These are phyloP conservation scores for Mucor saturninus DNA, from an alignment of 371 early-diverging fungal species.

Conservation along the genomic window DNA sequence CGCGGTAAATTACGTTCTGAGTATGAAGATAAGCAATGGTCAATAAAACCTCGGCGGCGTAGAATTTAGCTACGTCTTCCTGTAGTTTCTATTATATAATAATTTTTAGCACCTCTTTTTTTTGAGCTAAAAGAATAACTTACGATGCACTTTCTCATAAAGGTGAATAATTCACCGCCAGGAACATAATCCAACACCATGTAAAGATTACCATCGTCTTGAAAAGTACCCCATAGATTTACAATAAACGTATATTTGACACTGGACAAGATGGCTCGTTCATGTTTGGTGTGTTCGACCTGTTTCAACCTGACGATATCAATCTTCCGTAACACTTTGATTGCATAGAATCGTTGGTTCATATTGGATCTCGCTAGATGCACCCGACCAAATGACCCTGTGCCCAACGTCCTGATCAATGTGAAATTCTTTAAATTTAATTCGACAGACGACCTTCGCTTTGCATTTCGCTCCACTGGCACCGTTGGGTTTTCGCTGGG, in stretches of 20 bases:
- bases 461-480: conserved; percentile 10
- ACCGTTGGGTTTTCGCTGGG: background rate
- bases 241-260: conserved; percentile 82
- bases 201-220: conserved; percentile 79
- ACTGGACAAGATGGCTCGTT: conserved; percentile 77
- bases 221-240: conserved; percentile 82
- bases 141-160: conserved; percentile 56
- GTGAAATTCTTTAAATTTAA: conserved; percentile 27
- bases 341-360: conserved; percentile 84
- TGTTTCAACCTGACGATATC: conserved; percentile 86
- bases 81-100: conserved; percentile 65
- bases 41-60: conserved; percentile 77
- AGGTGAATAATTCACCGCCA: conserved; percentile 90
- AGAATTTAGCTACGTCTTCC: conserved; percentile 86
- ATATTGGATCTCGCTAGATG: conserved; percentile 52
- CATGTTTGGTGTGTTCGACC: conserved; percentile 78
- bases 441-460: conserved; percentile 21
- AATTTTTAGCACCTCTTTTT: conserved; percentile 8
- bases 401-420: conserved; percentile 62
- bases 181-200: conserved; percentile 89
- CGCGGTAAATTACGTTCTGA: conserved; percentile 91
- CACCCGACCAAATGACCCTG: conserved; percentile 71
- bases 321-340: conserved; percentile 92
- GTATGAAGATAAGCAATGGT: conserved; percentile 91
- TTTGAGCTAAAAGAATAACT: conserved; percentile 29